Evolutionary conservation across 2,329 filamentous ascomycete species (phyloP), one percentile per base, ranked within the genome.

Genomic region (Fusarium albosuccineum): DNA sequence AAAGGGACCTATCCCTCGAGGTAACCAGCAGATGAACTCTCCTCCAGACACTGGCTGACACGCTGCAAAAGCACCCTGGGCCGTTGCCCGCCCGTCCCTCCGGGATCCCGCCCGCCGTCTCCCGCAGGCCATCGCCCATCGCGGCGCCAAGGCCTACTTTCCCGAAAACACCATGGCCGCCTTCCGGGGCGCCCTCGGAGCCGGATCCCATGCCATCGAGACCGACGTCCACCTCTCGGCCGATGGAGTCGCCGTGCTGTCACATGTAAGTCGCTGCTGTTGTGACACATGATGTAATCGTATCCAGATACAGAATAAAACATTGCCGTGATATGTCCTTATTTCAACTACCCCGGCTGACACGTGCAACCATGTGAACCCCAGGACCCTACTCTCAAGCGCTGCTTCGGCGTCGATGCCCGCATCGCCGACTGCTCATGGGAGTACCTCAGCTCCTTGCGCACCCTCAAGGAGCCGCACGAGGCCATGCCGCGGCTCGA

Each of bases 151-250:
- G 76, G 89, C 89, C 1, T 84, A 85, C 52, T 92, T 86, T 70
- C 93, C 95, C 0, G 95, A 98, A 78, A 98, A 98, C 79, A 91
- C 92, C 2, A 89, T 97, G 85, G 86, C 83, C 14, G 91, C 92
- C 8, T 97, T 97, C 80, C 82, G 82, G 59, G 90, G 86, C 29
- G 94, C 94, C 1, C 85, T 95, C 3, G 82, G 88, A 33, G 89
- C 88, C 16, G 93, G 93, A 17, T 88, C 92, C 0, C 88, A 97
- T 72, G 95, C 91, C 0, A 82, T 98, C 29, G 95, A 98, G 81
- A 97, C 93, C 16, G 95, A 98, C 73, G 79, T 97, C 9, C 94
- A 97, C 76, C 80, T 97, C 34, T 90, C 92, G 13, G 88, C 86
- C 64, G 95, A 98, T 74, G 90, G 91, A 7, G 89, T 97, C 0